Base-by-base conservation (phyloP, 2,329 filamentous ascomycete genomes). In the Trichoderma aggressivum region DNA sequence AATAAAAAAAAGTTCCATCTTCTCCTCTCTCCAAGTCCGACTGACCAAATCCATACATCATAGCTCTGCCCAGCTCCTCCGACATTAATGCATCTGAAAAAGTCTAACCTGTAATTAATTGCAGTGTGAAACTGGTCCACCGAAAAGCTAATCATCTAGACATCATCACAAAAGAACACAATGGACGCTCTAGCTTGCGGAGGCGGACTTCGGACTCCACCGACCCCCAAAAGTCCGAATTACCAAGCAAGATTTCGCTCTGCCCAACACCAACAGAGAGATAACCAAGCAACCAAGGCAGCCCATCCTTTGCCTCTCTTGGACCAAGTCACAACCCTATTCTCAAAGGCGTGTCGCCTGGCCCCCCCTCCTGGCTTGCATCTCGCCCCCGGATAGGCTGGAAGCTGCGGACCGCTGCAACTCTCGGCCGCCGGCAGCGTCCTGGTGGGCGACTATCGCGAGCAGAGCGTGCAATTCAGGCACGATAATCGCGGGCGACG, bases 141-240 rank as follows among this genome's bases (percentile, higher is more conserved):
- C 8, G 24, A 58, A 67, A 67, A 47, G 32, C 53, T 59, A 66
- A 56, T n/a, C 64, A 30, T 6, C n/a, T 7, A 32, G 30, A 59
- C 56, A 59, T 21, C 55, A 59, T 28, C 50, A 55, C 50, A 39
- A 39, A 18, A 16, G 18, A 39, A 18, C 36, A 39, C 36, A 39
- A n/a, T n/a, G n/a, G n/a, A n/a, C n/a, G n/a, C n/a, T n/a, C n/a
- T 47, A 68, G 55, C 34, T 7, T 68, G 70, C 63, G 70, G 70
- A 71, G 64, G 62, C 70, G 70, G 70, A 71, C 56, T 71, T 67
- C 62, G 70, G 70, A 63, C 62, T 67, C 63, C 70, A 43, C n/a
- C 18, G 43, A 16, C 7, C 59, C 24, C 60, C 21, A 61, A 61
- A 71, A 70, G 67, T 21, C 67, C 66, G 66, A 55, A 61, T 61